Percentiles rank a stretch among this genome's conserved stretches.
These are phyloP conservation scores for Mycena kentingensis DNA, from an alignment of 768 basidiomycete genomes.

Conservation along the genomic window DNA sequence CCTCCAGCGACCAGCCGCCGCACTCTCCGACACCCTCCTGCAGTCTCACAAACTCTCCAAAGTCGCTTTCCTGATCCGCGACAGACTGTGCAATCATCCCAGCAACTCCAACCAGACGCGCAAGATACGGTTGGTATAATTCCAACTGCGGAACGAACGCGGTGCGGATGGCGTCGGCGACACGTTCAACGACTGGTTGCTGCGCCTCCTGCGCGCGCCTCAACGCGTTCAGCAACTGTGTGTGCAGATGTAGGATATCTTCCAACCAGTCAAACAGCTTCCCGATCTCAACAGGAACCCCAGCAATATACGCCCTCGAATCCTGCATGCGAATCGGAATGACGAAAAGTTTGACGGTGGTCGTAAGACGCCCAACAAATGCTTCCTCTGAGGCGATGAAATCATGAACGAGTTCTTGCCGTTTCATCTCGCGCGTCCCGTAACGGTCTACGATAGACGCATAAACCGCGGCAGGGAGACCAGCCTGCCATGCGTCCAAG, in stretches of 20 bases:
- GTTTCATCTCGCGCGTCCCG: slow-evolving; percentile 54
- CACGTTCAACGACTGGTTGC: slow-evolving; percentile 46
- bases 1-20: slow-evolving; percentile 64
- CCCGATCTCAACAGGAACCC: slow-evolving; percentile 70
- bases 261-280: slow-evolving; percentile 87
- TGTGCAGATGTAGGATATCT: slow-evolving; percentile 80
- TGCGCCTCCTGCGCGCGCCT: slow-evolving; percentile 42
- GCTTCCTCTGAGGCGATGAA: slow-evolving; percentile 66
- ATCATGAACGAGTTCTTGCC: slow-evolving; percentile 70
- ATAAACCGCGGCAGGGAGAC: slow-evolving; percentile 34
- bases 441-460: slow-evolving; percentile 39
- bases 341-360: slow-evolving; percentile 72
- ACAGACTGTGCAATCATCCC: slow-evolving; percentile 52
- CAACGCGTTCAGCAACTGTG: slow-evolving; percentile 56
- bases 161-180: slow-evolving; percentile 58
- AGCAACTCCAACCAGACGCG: slow-evolving; percentile 64
- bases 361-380: slow-evolving; percentile 67
- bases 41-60: slow-evolving; percentile 82
- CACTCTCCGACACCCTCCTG: slow-evolving; percentile 58
- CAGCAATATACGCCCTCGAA: slow-evolving; percentile 75
- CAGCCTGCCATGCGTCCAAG: slow-evolving; percentile 34
- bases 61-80: slow-evolving; percentile 59
- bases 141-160: slow-evolving; percentile 69
- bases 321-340: slow-evolving; percentile 74
- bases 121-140: slow-evolving; percentile 86